A percentile compares a stretch with the other conserved stretches of the same genome.
phyloP scores from a whole-genome alignment of 2,329 filamentous ascomycete species.

The Microdochium trichocladiopsis region DNA sequence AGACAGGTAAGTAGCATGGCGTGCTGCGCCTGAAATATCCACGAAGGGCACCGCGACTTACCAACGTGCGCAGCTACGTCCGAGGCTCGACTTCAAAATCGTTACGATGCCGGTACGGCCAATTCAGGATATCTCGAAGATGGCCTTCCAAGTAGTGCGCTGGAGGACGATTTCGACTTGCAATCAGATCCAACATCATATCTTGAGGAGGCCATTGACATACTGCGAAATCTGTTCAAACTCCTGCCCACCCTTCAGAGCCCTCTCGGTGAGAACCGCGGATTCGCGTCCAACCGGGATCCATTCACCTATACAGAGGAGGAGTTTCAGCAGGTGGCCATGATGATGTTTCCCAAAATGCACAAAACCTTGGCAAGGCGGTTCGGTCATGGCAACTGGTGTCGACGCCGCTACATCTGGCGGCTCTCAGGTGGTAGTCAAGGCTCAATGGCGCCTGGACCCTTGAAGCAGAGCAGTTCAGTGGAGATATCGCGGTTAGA shows the following conservation, averaged over 20 bases:
- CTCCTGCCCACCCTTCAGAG: conserved; percentile 2
- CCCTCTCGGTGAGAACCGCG: not conserved
- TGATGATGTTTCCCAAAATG: conserved; percentile 3
- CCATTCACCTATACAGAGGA: conserved; percentile 1
- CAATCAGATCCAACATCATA: conserved; percentile 1
- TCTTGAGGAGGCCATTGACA: conserved; percentile 4
- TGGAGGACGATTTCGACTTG: conserved; percentile 1
- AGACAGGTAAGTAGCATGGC: conserved; percentile 1
- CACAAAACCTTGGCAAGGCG: not conserved
- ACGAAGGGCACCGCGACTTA: not conserved
- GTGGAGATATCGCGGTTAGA: not conserved
- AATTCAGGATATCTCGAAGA: not conserved
- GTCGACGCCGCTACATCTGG: conserved; percentile 2
- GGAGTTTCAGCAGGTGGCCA: not conserved
- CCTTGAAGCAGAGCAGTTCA: not conserved
- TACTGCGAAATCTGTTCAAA: conserved; percentile 2
- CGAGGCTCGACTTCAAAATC: not conserved
- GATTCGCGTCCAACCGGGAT: not conserved
- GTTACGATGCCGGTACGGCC: not conserved
- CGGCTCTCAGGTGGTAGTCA: not conserved
- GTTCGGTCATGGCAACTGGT: conserved; percentile 1
- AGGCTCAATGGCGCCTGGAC: not conserved
- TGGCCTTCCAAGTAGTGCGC: not conserved
- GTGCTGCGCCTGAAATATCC: not conserved
- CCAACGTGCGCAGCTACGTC: not conserved